Evolutionary conservation across 441 rosid genomes (phyloP), one percentile per base, ranked within the genome.

Genomic region (Erysimum cheiri): DNA sequence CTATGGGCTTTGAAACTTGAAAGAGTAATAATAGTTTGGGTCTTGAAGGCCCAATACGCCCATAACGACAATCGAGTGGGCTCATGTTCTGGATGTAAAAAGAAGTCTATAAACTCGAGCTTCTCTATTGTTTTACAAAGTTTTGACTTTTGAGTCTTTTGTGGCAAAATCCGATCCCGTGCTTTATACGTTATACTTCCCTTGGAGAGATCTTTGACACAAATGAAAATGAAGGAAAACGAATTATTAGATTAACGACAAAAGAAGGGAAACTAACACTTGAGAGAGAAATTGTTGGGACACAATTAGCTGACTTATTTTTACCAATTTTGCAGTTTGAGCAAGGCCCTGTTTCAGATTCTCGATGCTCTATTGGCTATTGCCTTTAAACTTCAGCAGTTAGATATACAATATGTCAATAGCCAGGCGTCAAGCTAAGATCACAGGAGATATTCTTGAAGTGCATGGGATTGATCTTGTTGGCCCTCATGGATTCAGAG

Each of bases 301-400:
- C 24, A 22, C 24, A 22, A 22, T 1, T 22, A 22, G 24, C 40
- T 37, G 13, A 37, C 0, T 2, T 19, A n/a, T n/a, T 37, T 12
- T 37, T 10, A 9, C 41, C 41, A 37, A 0, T 37, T 10, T 3
- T 37, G 41, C 41, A 37, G n/a, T 37, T 37, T 37, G 41, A 37
- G 41, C 41, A 37, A 37, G n/a, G 11, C 41, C 41, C 41, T 40
- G 15, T 4, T 40, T n/a, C 46, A 46, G 33, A 13, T 46, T 44
- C 36, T 24, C 15, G 54, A 32, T 67, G 44, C 26, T 15, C 4
- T 64, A 6, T 24, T n/a, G n/a, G n/a, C n/a, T n/a, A n/a, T n/a
- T 36, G 24, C 24, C 69, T 64, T 33, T 64, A 48, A n/a, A 48
- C 29, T 28, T 63, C 43, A 49, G 3, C 26, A 46, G 3, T 10